Conservation (phyloP, 768 basidiomycete species). For the Gyrodon lividus region DNA sequence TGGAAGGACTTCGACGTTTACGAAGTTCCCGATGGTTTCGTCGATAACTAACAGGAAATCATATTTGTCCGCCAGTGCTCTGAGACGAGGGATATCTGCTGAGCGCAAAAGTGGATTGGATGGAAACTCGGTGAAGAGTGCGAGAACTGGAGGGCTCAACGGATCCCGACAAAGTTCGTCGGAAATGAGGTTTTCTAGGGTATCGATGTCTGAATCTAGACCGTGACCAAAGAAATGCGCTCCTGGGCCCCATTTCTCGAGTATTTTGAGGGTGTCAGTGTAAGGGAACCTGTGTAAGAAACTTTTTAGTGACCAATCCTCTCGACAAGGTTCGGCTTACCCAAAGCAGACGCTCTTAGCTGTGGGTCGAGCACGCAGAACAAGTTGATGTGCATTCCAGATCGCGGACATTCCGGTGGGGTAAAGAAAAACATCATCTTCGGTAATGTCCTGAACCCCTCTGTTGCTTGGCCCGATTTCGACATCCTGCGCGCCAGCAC, state of each 20-base stretch:
- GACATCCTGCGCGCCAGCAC: constrained; percentile 45
- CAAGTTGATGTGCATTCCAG: constrained; percentile 83
- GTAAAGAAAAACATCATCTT: constrained; percentile 87
- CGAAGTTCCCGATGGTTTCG: constrained; percentile 92
- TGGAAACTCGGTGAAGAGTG: constrained; percentile 92
- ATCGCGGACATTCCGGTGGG: constrained; percentile 93
- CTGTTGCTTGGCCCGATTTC: constrained; percentile 62
- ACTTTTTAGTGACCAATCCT: not conserved
- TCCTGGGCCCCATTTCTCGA: constrained; percentile 96
- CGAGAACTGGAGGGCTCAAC: constrained; percentile 60
- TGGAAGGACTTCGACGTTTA: constrained; percentile 87
- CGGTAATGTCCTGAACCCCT: constrained; percentile 66
- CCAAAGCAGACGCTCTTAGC: constrained; percentile 94
- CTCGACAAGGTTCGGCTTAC: constrained; percentile 42
- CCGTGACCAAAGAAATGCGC: constrained; percentile 87
- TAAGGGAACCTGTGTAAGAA: constrained; percentile 75
- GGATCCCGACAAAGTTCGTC: constrained; percentile 38
- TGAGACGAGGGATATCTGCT: constrained; percentile 70
- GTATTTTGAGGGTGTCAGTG: constrained; percentile 89
- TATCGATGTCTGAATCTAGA: constrained; percentile 69
- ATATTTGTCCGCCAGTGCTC: constrained; percentile 81
- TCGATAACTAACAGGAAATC: constrained; percentile 89
- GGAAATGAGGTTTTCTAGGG: constrained; percentile 63
- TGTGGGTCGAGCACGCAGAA: constrained; percentile 44
- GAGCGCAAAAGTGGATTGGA: constrained; percentile 93